Evolutionary conservation across 768 basidiomycete genomes (phyloP).

Genomic region (Suillus plorans): DNA sequence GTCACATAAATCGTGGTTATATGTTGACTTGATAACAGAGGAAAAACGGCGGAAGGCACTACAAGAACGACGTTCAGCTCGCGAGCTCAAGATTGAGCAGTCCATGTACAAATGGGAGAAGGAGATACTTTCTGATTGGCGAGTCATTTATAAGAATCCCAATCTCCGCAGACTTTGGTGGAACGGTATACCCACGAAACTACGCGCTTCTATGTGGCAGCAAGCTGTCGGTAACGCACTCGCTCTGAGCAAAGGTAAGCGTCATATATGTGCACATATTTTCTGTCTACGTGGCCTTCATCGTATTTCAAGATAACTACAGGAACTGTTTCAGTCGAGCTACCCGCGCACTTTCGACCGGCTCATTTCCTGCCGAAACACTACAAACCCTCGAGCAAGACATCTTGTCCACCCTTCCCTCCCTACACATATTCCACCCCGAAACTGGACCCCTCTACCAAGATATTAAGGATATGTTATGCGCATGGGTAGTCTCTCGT

Average conservation of each 20-base stretch:
- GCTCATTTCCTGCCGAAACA: conserved; percentile 64
- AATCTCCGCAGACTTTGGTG: conserved; percentile 78
- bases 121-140: conserved; percentile 82
- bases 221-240: conserved; percentile 82
- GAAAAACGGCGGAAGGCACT: conserved; percentile 66
- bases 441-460: conserved; percentile 76
- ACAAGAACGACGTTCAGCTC: conserved; percentile 58
- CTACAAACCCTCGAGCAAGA: conserved; percentile 72
- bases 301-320: conserved; percentile 56
- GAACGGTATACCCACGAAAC: conserved; percentile 81
- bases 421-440: conserved; percentile 77
- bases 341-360: conserved; percentile 62
- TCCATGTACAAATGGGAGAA: conserved; percentile 75
- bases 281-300: conserved; percentile 3
- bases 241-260: conserved; percentile 75
- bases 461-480: conserved; percentile 81
- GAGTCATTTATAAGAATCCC: conserved; percentile 64
- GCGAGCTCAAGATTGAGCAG: conserved; percentile 69
- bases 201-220: conserved; percentile 82
- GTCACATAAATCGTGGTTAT: background rate
- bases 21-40: conserved; percentile 40
- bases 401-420: conserved; percentile 69
- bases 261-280: conserved; percentile 6
- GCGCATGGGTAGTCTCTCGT: conserved; percentile 85
- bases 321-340: conserved; percentile 72